Evolutionary conservation across 257 asterid genomes (phyloP), one percentile per base, ranked within the genome.

Genomic region (Scutellaria galericulata): DNA sequence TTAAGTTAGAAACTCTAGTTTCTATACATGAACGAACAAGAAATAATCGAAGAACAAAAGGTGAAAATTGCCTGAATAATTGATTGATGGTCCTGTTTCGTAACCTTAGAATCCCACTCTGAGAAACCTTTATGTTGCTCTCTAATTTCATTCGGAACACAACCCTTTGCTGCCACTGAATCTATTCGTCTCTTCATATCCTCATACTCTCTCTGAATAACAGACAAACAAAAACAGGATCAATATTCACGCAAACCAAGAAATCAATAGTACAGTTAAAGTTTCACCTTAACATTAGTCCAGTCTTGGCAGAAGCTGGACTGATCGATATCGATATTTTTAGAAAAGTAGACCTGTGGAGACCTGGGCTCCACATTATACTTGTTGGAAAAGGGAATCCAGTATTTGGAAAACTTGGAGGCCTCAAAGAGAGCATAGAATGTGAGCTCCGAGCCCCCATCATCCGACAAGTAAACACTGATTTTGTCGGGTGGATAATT

Each of bases 31-130:
- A 41, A 14, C 7, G 31, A 7, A 7, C 2, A 42, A 64, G 6
- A 44, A 47, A 13, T 42, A 5, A 42, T 15, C 9, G 9, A 37
- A 35, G 31, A 7, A 14, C 2, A 20, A 2, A 0, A 22, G 8
- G 8, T 11, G 27, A 31, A 12, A 14, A 14, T 39, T 72, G 88
- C 97, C 93, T 87, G 90, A 78, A 92, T 92, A 51, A 92, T 88
- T 1, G 96, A 82, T 7, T 83, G 97, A 64, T 92, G 97, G 79
- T 92, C 85, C 55, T 85, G 84, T 79, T 83, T 88, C 45, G 83
- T 72, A 35, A 71, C 56, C 72, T 72, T 64, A 5, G 85, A 71
- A 47, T 73, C 75, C 96, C 96, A 89, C 41, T 87, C 95, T 2
- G 73, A 41, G 70, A 89, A 91, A 54, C 97, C 95, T 75, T 85